Evolutionary conservation across 805 yeast species (phyloP).

Genomic region (Helenozyma rhizophorensis): DNA sequence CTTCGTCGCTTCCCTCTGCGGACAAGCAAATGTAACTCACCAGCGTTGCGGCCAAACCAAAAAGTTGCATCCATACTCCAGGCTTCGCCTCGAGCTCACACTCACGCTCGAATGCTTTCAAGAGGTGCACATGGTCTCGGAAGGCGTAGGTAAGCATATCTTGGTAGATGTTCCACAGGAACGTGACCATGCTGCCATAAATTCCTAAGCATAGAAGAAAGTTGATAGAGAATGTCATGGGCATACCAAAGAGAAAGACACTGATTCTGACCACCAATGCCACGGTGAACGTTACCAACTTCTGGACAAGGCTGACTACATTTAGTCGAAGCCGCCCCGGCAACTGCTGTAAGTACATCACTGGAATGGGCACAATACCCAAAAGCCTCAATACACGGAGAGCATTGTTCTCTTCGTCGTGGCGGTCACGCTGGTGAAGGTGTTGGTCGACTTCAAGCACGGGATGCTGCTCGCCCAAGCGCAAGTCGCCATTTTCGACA

Average conservation of each 20-base stretch:
- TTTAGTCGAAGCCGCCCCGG: conserved; percentile 9
- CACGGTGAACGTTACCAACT: not conserved
- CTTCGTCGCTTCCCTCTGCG: too few relatives aligned
- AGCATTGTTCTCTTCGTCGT: not conserved
- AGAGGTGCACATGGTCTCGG: conserved; percentile 14
- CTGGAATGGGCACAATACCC: conserved; percentile 11
- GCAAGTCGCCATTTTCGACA: too few relatives aligned
- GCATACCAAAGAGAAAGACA: conserved; percentile 3
- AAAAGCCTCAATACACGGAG: too few relatives aligned
- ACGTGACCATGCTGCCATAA: conserved; percentile 26
- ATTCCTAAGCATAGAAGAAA: conserved; percentile 17
- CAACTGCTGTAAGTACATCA: conserved; percentile 9
- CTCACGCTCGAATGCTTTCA: too few relatives aligned
- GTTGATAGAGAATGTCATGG: conserved; percentile 14
- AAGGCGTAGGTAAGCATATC: conserved; percentile 26
- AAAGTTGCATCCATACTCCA: too few relatives aligned
- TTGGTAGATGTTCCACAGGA: conserved; percentile 21
- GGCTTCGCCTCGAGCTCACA: too few relatives aligned
- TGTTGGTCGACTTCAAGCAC: too few relatives aligned
- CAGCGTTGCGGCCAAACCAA: too few relatives aligned
- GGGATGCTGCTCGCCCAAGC: too few relatives aligned
- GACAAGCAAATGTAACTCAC: too few relatives aligned
- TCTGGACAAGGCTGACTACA: conserved; percentile 2
- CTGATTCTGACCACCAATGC: conserved; percentile 10
- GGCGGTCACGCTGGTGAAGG: conserved; percentile 1